These are phyloP conservation scores for Vaccinium macrocarpon DNA, from an alignment of 148 eudicot species.

Conservation along the genomic window DNA sequence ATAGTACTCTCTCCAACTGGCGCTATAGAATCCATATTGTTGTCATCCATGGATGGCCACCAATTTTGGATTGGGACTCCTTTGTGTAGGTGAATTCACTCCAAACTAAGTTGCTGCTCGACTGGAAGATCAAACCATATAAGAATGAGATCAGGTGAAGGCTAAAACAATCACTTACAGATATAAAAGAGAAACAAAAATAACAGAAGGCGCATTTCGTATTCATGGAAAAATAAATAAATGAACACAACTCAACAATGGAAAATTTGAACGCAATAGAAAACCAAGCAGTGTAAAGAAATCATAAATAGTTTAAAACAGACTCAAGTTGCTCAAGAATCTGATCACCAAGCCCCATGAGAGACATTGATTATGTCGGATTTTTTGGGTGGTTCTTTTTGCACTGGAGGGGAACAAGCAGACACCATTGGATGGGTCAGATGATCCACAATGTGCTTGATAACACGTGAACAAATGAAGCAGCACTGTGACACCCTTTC, in stretches of 20 bases:
- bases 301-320: neutral
- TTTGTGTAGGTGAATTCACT: too few relatives aligned
- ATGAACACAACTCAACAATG: neutral
- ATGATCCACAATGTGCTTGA: too few relatives aligned
- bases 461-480: too few relatives aligned
- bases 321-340: neutral
- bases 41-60: too few relatives aligned
- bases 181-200: neutral
- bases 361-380: neutral
- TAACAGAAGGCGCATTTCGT: too few relatives aligned
- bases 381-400: neutral
- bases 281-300: too few relatives aligned
- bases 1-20: too few relatives aligned
- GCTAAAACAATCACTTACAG: neutral
- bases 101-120: too few relatives aligned
- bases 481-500: too few relatives aligned
- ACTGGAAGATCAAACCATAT: neutral
- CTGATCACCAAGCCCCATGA: neutral
- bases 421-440: neutral
- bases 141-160: neutral
- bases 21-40: too few relatives aligned
- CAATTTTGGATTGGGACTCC: too few relatives aligned
- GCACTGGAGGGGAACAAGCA: neutral
- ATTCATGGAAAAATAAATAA: neutral
- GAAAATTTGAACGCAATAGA: too few relatives aligned